Base-by-base conservation (phyloP, 1,139 yeast species). In the Blastobotrys raffinosifermentans region DNA sequence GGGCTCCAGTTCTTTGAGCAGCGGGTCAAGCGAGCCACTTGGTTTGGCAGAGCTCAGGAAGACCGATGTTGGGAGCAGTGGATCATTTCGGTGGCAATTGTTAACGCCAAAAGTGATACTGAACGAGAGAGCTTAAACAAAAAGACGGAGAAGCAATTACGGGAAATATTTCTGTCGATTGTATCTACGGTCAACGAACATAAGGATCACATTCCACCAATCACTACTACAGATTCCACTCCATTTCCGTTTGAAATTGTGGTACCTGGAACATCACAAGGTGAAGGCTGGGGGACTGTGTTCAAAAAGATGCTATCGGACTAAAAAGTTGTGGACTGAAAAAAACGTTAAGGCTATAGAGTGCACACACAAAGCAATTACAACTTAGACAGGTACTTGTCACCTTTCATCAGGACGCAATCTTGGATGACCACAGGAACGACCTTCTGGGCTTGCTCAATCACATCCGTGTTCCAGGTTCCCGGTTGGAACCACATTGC, bases 401-500 rank as follows among this genome's bases (percentile, higher is more conserved):
- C 85, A 2, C 94, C 94, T 41, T 75, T 65, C 2, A 81, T 81
- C 44, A 83, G 64, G 34, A 83, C 77, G 58, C 94, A 83, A 26
- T 77, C 87, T 51, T 75, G 71, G 25, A 71, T 70, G 19, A 82
- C 71, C 2, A 71, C 69, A 2, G 58, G 58, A 6, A 58, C 60
- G 2, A 61, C 51, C 5, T 51, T 53, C 26, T 59, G 52, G 1
- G 76, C 76, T 6, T 57, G 54, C 1, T 67, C 65, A 33, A 81
- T 57, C 3, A 77, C 79, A n/a, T 63, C 67, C 6, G 59, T 57
- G 49, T 80, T 77, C 47, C 72, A 81, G 23, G 85, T 72, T 0
- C 94, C 94, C 0, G 94, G 94, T 54, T 84, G 94, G 46, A 82
- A 77, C 94, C 94, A 84, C 19, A 82, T 63, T 0, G 80, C 78